phyloP scores from a whole-genome alignment of 139 green algal species.

The Picochlorum costavermella region DNA sequence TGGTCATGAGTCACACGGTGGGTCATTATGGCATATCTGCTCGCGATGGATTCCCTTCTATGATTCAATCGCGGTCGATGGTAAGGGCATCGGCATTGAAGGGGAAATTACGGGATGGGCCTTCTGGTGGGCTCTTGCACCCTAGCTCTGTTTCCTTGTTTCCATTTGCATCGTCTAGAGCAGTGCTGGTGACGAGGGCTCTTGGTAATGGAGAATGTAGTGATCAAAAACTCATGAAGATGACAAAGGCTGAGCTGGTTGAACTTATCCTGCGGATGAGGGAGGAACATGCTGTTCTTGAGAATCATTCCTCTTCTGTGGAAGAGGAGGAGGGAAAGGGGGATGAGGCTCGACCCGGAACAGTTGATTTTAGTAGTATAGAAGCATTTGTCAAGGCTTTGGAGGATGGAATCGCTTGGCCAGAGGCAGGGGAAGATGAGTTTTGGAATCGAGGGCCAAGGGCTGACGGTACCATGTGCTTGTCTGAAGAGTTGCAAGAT shows the following conservation, averaged over 20 bases:
- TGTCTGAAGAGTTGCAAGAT: background rate
- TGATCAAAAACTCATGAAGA: too few relatives aligned
- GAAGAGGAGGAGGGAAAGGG: too few relatives aligned
- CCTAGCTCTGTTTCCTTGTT: background rate
- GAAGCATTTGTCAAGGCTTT: slow-evolving; percentile 9
- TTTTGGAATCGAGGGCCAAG: background rate
- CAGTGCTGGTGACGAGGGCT: background rate
- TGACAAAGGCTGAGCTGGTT: too few relatives aligned
- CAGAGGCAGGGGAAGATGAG: slow-evolving; percentile 13
- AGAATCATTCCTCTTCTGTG: too few relatives aligned
- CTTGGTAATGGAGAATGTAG: background rate
- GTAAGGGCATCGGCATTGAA: slow-evolving; percentile 12
- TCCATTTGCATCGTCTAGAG: background rate
- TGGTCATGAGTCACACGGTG: too few relatives aligned
- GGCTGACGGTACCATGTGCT: background rate
- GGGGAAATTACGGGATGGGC: slow-evolving; percentile 5
- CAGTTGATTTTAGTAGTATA: background rate
- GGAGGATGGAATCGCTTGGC: slow-evolving; percentile 38
- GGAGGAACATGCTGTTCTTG: too few relatives aligned
- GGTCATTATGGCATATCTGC: too few relatives aligned
- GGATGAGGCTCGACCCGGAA: too few relatives aligned
- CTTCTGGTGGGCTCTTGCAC: slow-evolving; percentile 1
- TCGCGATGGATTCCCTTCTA: too few relatives aligned
- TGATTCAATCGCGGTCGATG: too few relatives aligned
- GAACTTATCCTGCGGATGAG: too few relatives aligned